Evolutionary conservation across 768 basidiomycete genomes (phyloP).

Genomic region (Suillus decipiens): DNA sequence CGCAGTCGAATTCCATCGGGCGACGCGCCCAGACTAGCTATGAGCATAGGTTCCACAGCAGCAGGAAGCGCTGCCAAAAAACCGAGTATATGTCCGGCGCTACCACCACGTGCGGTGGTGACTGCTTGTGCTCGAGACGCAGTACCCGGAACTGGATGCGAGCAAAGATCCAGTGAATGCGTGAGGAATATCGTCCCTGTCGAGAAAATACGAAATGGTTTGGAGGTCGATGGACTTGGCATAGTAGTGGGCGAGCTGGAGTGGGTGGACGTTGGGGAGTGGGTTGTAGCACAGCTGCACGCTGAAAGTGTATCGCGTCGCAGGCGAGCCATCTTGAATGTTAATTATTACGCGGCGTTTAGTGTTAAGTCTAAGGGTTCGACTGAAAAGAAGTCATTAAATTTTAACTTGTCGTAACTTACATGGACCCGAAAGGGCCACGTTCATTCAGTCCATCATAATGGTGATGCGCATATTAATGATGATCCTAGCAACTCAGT

Average conservation of each 20-base stretch:
- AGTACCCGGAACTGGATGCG: conserved; percentile 57
- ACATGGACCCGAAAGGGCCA: conserved; percentile 1
- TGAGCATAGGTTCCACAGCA: conserved; percentile 52
- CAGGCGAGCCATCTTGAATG: conserved; percentile 27
- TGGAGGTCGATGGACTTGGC: conserved; percentile 19
- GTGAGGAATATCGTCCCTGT: conserved; percentile 82
- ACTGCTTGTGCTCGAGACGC: conserved; percentile 75
- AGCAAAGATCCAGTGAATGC: conserved; percentile 63
- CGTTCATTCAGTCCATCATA: not conserved
- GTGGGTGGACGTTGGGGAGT: conserved; percentile 9
- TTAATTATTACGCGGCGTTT: conserved; percentile 2
- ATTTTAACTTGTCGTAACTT: not conserved
- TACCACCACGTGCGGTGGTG: conserved; percentile 65
- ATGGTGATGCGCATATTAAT: not conserved
- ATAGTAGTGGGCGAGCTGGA: conserved; percentile 11
- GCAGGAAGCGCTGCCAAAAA: conserved; percentile 46
- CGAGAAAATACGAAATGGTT: conserved; percentile 71
- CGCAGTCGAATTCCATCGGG: conserved; percentile 66
- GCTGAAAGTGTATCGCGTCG: conserved; percentile 24
- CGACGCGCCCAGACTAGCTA: conserved; percentile 74
- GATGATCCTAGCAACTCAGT: too few relatives aligned
- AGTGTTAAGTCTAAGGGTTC: conserved; percentile 5
- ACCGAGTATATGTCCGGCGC: conserved; percentile 69
- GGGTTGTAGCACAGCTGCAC: not conserved
- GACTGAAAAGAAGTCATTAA: conserved; percentile 7